Conservation (phyloP, 2,329 filamentous ascomycete genomes). For the Magnaporthiopsis rhizophila region DNA sequence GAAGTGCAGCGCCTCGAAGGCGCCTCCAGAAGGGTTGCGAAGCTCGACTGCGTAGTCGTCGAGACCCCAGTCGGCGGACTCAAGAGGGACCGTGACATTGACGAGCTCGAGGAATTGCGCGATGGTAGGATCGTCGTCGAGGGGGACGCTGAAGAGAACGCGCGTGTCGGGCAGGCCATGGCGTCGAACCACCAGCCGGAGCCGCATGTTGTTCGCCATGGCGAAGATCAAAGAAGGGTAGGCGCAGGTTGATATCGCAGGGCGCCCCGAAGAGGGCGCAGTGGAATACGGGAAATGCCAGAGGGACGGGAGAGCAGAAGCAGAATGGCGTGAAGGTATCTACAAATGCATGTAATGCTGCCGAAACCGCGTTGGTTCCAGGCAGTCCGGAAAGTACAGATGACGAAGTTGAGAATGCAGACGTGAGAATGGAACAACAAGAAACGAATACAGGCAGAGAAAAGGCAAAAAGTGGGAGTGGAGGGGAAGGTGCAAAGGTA, state of each 20-base stretch:
- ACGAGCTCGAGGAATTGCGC: slow-evolving; percentile 69
- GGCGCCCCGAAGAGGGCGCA: not conserved
- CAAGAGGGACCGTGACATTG: slow-evolving; percentile 73
- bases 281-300: not conserved
- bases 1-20: slow-evolving; percentile 85
- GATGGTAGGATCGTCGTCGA: slow-evolving; percentile 57
- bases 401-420: not conserved
- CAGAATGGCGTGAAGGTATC: not conserved
- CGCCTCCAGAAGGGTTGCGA: slow-evolving; percentile 39
- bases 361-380: not conserved
- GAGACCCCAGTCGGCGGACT: slow-evolving; percentile 73
- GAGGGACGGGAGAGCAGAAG: not conserved
- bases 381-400: not conserved
- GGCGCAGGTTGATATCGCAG: not conserved
- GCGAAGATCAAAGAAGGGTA: not conserved
- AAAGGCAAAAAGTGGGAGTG: too few relatives aligned
- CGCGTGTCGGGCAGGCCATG: slow-evolving; percentile 65
- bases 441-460: not conserved
- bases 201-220: slow-evolving; percentile 49
- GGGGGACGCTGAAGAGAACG: slow-evolving; percentile 61
- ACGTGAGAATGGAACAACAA: not conserved
- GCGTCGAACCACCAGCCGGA: slow-evolving; percentile 65
- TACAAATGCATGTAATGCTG: not conserved
- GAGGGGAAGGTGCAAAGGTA: not conserved
- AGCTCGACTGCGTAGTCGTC: slow-evolving; percentile 88